Conservation (phyloP, 805 yeast species). For the Zygosaccharomyces rouxii region DNA sequence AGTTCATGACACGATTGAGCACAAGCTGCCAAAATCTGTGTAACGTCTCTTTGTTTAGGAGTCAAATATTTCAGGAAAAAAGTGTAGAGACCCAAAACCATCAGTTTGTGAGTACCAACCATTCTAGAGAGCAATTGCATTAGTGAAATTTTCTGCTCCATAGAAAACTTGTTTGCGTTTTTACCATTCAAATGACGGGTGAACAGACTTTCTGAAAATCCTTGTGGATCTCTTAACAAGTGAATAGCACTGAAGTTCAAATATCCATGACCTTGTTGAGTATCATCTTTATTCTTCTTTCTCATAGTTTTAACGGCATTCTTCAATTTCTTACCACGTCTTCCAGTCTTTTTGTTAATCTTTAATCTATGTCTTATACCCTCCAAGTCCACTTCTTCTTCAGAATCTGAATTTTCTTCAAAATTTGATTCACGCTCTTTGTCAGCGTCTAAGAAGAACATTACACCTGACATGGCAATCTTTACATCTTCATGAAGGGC, state of each 20-base stretch:
- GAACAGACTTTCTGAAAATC: slow-evolving; percentile 85
- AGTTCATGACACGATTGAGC: slow-evolving; percentile 97
- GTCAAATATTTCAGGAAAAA: slow-evolving; percentile 84
- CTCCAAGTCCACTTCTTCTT: slow-evolving; percentile 69
- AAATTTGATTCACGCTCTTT: slow-evolving; percentile 68
- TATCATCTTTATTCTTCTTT: slow-evolving; percentile 54
- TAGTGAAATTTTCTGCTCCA: slow-evolving; percentile 85
- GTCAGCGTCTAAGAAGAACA: slow-evolving; percentile 92
- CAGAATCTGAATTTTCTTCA: slow-evolving; percentile 62
- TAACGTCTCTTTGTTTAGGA: slow-evolving; percentile 91
- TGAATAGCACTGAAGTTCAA: slow-evolving; percentile 94
- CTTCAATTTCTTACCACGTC: slow-evolving; percentile 76
- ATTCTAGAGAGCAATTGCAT: slow-evolving; percentile 84
- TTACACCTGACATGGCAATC: slow-evolving; percentile 84
- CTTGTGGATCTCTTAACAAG: slow-evolving; percentile 92
- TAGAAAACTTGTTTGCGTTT: slow-evolving; percentile 61
- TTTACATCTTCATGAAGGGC: slow-evolving; percentile 82
- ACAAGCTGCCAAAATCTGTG: slow-evolving; percentile 92
- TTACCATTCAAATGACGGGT: slow-evolving; percentile 67
- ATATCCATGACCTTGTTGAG: slow-evolving; percentile 43
- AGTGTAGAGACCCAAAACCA: slow-evolving; percentile 84
- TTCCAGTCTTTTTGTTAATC: slow-evolving; percentile 76
- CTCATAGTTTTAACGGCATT: slow-evolving; percentile 64
- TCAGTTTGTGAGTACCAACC: slow-evolving; percentile 91
- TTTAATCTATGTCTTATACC: slow-evolving; percentile 75